Conservation (phyloP, 2,329 filamentous ascomycete genomes). For the Calonectria pseudoturangicola region DNA sequence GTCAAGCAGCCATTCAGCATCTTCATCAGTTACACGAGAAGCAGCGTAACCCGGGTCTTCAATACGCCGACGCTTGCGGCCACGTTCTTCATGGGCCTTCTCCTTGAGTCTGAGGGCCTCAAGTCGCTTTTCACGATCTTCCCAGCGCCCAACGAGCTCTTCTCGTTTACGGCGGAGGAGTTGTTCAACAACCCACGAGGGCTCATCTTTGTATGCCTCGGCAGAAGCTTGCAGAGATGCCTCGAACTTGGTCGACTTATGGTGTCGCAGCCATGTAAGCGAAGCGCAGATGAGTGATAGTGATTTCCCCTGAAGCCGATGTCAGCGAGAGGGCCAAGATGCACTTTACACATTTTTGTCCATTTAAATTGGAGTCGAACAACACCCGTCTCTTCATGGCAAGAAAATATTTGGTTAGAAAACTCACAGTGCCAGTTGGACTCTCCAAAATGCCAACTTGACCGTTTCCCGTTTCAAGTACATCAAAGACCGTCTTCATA, state of each 20-base stretch:
- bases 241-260: conserved; percentile 79
- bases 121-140: conserved; percentile 84
- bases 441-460: conserved; percentile 94
- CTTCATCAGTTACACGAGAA: conserved; percentile 67
- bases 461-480: conserved; percentile 81
- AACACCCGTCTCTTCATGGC: neutral
- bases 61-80: conserved; percentile 67
- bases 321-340: conserved; percentile 30
- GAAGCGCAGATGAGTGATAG: conserved; percentile 92
- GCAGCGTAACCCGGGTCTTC: conserved; percentile 56
- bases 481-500: conserved; percentile 88
- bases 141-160: conserved; percentile 79
- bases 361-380: neutral
- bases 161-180: conserved; percentile 81
- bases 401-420: neutral
- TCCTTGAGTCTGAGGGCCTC: conserved; percentile 79
- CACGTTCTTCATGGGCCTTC: conserved; percentile 72
- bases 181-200: conserved; percentile 89
- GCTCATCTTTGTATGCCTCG: conserved; percentile 77
- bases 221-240: conserved; percentile 68
- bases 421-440: conserved; percentile 84
- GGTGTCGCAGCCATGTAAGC: conserved; percentile 91
- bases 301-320: conserved; percentile 83
- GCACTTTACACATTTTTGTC: too few relatives aligned
- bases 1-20: conserved; percentile 84